Base-by-base conservation (phyloP, 2,329 filamentous ascomycete genomes). In the Exserohilum turcica region DNA sequence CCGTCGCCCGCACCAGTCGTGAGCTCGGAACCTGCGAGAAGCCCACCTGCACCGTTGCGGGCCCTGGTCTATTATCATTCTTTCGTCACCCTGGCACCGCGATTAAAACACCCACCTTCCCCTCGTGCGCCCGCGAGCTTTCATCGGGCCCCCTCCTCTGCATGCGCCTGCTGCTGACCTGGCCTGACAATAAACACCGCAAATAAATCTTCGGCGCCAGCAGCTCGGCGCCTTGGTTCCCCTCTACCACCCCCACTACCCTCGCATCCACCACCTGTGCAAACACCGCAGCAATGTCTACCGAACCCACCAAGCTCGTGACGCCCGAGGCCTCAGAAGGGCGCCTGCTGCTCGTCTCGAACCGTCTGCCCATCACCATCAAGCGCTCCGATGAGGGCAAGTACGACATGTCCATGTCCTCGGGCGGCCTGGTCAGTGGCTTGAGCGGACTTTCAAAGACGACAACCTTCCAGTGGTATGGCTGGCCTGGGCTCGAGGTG, bases 391-490 rank as follows among this genome's bases (percentile, higher is more conserved):
- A 94, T 46, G 91, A 96, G 80, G 92, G 91, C 68, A 88, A 89
- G 74, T 99, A 96, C 79, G 85, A 87, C 70, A 96, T 96, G 76
- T 91, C 89, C 73, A 96, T 97, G 90, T 97, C 93, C 40, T 97
- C 94, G 2, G 94, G 94, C 52, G 94, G 94, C 35, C 84, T 99
- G 35, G 94, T 97, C 68, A 96, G 91, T 44, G 94, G 94, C 16
- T 82, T 99, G 56, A 96, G 91, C 63, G 94, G 94, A 21, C 79
- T 97, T 53, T 88, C 90, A 67, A 97, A 97, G 78, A 89, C 91
- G 28, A 96, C 91, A 21, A 93, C 88, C 64, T 97, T 97, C 77
- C 90, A 94, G 76, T 99, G 94, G 94, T 97, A 97, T 77, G 94
- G 94, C 64, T 97, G 94, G 93, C 92, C 94, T 0, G 94, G 94